Conservation (phyloP, 495 filamentous ascomycete species). For the Tuber magnatum region DNA sequence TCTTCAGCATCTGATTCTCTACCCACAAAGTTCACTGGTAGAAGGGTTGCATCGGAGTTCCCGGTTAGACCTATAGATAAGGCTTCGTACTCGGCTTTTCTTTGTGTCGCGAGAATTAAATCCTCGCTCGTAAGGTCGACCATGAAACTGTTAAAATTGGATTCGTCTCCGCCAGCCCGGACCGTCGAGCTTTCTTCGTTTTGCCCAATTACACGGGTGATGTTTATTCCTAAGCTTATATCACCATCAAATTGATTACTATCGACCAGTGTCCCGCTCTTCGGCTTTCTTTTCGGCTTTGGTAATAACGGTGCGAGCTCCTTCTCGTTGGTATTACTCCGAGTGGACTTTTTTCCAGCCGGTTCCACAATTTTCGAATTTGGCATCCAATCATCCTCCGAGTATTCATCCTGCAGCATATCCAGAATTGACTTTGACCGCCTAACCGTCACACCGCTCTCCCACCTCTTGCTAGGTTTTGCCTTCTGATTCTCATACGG, state of each 20-base stretch:
- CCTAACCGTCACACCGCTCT: conserved; percentile 13
- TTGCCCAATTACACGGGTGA: conserved; percentile 9
- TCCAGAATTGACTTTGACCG: conserved; percentile 16
- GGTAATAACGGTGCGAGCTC: conserved; percentile 33
- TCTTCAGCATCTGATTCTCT: conserved; percentile 15
- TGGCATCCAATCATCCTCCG: conserved; percentile 24
- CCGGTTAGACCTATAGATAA: conserved; percentile 7
- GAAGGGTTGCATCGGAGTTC: conserved; percentile 1
- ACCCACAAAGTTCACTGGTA: not conserved
- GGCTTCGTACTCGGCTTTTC: conserved; percentile 25
- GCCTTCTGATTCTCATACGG: conserved; percentile 6
- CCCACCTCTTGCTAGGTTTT: conserved; percentile 8
- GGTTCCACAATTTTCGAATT: conserved; percentile 4
- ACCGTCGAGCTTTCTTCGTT: conserved; percentile 20
- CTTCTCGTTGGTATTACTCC: conserved; percentile 21
- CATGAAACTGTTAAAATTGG: conserved; percentile 20
- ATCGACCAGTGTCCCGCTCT: conserved; percentile 4
- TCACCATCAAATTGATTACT: conserved; percentile 19
- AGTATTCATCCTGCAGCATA: conserved; percentile 17
- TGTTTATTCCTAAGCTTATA: conserved; percentile 16
- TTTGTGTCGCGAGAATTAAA: conserved; percentile 18
- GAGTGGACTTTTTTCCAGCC: conserved; percentile 26
- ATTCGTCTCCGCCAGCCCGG: conserved; percentile 2
- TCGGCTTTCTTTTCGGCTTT: conserved; percentile 27
- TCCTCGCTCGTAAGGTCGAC: conserved; percentile 23